Conservation (phyloP, 768 basidiomycete genomes). For the Russula abietina region DNA sequence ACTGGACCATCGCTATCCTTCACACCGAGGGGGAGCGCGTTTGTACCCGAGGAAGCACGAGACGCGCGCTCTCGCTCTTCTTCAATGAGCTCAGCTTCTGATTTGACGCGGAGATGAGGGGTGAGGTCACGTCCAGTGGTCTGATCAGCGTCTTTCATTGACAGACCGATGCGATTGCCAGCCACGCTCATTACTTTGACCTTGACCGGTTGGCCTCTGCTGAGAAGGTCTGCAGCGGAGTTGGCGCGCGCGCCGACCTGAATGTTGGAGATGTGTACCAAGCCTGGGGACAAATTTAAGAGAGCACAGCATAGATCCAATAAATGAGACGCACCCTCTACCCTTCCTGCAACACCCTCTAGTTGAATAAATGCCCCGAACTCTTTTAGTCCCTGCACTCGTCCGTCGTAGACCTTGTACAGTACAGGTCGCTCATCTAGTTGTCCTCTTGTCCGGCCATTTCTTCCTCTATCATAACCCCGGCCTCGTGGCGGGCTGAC, state of each 20-base stretch:
- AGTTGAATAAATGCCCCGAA: constrained; percentile 93
- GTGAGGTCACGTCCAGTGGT: constrained; percentile 82
- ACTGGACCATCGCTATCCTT: constrained; percentile 45
- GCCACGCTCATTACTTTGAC: constrained; percentile 96
- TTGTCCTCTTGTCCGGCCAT: constrained; percentile 37
- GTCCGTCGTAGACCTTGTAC: constrained; percentile 93
- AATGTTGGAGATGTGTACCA: constrained; percentile 95
- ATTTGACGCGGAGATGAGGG: constrained; percentile 90
- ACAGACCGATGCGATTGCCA: constrained; percentile 73
- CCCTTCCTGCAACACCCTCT: constrained; percentile 79
- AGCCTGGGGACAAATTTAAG: constrained; percentile 45
- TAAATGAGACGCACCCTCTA: constrained; percentile 67
- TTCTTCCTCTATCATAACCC: constrained; percentile 40
- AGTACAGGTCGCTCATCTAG: constrained; percentile 80
- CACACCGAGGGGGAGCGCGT: constrained; percentile 72
- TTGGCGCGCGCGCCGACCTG: constrained; percentile 80
- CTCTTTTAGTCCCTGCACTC: constrained; percentile 80
- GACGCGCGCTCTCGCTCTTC: constrained; percentile 64
- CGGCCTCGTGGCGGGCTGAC: constrained; percentile 57
- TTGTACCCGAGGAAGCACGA: constrained; percentile 72
- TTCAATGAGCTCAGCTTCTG: constrained; percentile 81
- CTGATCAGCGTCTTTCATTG: constrained; percentile 99
- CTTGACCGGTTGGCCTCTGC: constrained; percentile 79
- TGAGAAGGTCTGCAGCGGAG: constrained; percentile 80
- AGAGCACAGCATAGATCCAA: constrained; percentile 14